A percentile compares a stretch with the other conserved stretches of the same genome.
These are phyloP conservation scores for Linanthus parryae DNA, from an alignment of 148 eudicot species.

Conservation along the genomic window DNA sequence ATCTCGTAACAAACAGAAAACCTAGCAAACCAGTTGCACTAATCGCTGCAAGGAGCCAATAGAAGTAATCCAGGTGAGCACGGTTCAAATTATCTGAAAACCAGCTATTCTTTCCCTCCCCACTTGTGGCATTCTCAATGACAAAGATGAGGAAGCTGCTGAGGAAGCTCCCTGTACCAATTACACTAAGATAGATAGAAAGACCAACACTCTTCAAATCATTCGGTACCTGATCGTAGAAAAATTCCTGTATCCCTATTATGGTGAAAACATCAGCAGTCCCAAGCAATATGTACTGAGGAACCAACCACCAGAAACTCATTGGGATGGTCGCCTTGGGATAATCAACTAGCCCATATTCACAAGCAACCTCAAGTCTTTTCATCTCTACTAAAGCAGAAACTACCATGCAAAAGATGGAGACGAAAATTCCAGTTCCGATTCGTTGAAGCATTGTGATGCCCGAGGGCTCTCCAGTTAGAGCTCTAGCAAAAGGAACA, in stretches of 20 bases:
- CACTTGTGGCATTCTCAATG: conserved; percentile 34
- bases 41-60: conserved; percentile 26
- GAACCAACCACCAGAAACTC: conserved; percentile 67
- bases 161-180: conserved; percentile 56
- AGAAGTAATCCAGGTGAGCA: conserved; percentile 68
- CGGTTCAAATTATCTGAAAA: conserved; percentile 49
- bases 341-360: conserved; percentile 36
- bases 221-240: conserved; percentile 64
- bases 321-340: conserved; percentile 46
- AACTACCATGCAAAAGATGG: conserved; percentile 37
- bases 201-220: conserved; percentile 57
- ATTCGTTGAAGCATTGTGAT: conserved; percentile 63
- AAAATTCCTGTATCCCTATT: conserved; percentile 69
- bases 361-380: conserved; percentile 40
- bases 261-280: conserved; percentile 47
- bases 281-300: conserved; percentile 55
- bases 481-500: conserved; percentile 43
- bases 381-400: conserved; percentile 54
- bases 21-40: neutral
- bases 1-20: no score
- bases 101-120: conserved; percentile 41
- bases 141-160: conserved; percentile 60
- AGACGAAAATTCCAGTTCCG: conserved; percentile 44
- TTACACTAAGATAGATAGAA: conserved; percentile 47
- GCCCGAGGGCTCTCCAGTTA: conserved; percentile 50